Evolutionary conservation across 148 eudicot genomes (phyloP).

Genomic region (Rhododendron simsii): DNA sequence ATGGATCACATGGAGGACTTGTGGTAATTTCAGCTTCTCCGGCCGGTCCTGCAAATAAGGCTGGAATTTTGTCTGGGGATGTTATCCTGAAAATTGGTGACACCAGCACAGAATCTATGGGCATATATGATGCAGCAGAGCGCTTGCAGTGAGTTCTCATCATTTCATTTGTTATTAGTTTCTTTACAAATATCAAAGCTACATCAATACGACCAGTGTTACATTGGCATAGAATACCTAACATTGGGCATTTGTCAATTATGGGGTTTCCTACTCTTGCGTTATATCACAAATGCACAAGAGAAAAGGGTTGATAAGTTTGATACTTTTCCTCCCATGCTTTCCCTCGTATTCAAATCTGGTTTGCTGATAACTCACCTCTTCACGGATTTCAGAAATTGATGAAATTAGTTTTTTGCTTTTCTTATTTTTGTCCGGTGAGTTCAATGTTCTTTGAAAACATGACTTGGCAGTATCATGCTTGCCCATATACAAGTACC

Average conservation of each 20-base stretch:
- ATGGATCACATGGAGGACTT: constrained; percentile 58
- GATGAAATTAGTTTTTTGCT: background rate
- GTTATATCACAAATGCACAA: background rate
- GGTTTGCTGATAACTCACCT: background rate
- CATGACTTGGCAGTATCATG: constrained; percentile 1
- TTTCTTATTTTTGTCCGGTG: background rate
- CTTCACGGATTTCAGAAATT: background rate
- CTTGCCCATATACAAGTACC: background rate
- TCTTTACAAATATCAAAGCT: background rate
- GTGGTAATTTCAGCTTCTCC: constrained; percentile 87
- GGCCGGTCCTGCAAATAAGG: constrained; percentile 85
- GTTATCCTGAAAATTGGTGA: constrained; percentile 74
- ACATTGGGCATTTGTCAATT: background rate
- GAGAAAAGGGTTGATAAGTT: background rate
- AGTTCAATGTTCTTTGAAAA: background rate
- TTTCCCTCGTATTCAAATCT: background rate
- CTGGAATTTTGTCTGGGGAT: constrained; percentile 84
- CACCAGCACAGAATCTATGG: constrained; percentile 69
- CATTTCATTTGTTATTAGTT: background rate
- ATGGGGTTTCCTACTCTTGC: background rate
- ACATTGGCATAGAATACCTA: background rate
- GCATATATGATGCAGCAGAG: constrained; percentile 94
- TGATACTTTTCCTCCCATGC: background rate
- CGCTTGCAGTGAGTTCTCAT: constrained; percentile 67
- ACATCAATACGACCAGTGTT: background rate